phyloP scores from a whole-genome alignment of 345 rosid species.

The Sonneratia alba region DNA sequence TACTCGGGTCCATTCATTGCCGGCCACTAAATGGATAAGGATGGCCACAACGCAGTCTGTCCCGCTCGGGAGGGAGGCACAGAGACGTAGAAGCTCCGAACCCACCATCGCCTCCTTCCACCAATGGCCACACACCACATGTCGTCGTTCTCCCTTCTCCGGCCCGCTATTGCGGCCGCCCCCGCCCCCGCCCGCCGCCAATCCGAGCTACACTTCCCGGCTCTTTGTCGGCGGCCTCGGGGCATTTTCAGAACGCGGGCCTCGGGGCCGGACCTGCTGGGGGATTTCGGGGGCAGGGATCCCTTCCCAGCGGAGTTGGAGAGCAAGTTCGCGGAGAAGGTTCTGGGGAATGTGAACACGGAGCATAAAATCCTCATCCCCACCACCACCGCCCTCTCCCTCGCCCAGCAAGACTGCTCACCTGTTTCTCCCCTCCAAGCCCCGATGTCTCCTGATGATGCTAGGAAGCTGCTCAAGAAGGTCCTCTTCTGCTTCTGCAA shows the following conservation, averaged over 20 bases:
- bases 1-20: too few relatives aligned
- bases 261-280: conserved; percentile 23
- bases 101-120: neutral
- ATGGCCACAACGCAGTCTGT: too few relatives aligned
- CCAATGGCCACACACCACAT: neutral
- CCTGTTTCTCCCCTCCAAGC: conserved; percentile 53
- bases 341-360: conserved; percentile 48
- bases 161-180: neutral
- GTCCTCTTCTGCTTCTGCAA: conserved; percentile 17
- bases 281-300: conserved; percentile 70
- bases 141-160: conserved; percentile 7
- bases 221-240: conserved; percentile 2
- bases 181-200: neutral
- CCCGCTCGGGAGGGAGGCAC: neutral
- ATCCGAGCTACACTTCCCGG: neutral
- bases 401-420: conserved; percentile 49
- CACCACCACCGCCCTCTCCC: conserved; percentile 57
- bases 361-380: conserved; percentile 93
- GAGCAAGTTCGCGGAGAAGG: conserved; percentile 74
- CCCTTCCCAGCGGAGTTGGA: conserved; percentile 74
- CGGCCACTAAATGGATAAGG: too few relatives aligned
- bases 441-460: conserved; percentile 59
- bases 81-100: neutral
- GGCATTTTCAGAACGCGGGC: conserved; percentile 19
- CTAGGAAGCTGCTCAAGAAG: conserved; percentile 56